Evolutionary conservation across 1,139 yeast species (phyloP).

Genomic region (Debaryomycetaceae sp.): DNA sequence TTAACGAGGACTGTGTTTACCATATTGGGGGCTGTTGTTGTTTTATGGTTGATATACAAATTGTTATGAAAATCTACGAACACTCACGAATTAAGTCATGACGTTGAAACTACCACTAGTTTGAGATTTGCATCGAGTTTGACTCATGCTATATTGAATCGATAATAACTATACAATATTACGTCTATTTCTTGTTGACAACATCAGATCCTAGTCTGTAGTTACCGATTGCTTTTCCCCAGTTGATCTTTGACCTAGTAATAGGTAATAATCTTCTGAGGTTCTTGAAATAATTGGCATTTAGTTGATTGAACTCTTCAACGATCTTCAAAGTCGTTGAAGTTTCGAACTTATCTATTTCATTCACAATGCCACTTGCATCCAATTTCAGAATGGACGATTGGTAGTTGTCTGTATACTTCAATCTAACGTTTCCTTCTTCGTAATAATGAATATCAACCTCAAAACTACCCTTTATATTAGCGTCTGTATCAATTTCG

Average conservation of each 20-base stretch:
- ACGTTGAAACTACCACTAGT: no score
- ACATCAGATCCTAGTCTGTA: constrained; percentile 88
- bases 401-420: constrained; percentile 45
- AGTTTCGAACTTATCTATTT: constrained; percentile 60
- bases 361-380: constrained; percentile 40
- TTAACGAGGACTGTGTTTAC: constrained; percentile 38
- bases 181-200: constrained; percentile 24
- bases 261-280: constrained; percentile 90
- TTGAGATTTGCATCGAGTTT: no score
- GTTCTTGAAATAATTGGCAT: constrained; percentile 77
- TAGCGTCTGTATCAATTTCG: constrained; percentile 31
- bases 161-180: neutral
- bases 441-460: constrained; percentile 90
- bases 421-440: constrained; percentile 89
- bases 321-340: constrained; percentile 58
- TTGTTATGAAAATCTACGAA: constrained; percentile 17
- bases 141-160: no score
- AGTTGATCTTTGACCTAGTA: constrained; percentile 84
- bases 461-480: constrained; percentile 51
- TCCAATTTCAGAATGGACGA: constrained; percentile 11
- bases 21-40: constrained; percentile 59
- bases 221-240: constrained; percentile 93
- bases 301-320: constrained; percentile 64
- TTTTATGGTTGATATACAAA: constrained; percentile 65
- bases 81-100: no score